Evolutionary conservation across 345 rosid genomes (phyloP), one percentile per base, ranked within the genome.

Genomic region (Jatropha curcas): DNA sequence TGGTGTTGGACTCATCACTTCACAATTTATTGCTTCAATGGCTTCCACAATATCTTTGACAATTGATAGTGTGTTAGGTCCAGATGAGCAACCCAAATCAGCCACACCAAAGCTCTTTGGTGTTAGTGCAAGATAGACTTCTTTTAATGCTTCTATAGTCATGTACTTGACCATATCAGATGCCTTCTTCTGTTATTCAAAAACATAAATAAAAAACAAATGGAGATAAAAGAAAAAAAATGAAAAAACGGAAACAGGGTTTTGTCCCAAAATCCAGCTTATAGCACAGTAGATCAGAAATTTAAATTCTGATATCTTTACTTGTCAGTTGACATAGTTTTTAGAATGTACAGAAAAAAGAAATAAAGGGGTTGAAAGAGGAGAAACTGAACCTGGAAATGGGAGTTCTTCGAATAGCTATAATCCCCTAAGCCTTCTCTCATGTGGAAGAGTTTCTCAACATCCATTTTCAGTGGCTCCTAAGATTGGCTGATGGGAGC

Each of bases 401-500:
- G 80, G 62, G 95, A 92, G 80, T 90, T 92, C 41, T 69, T 77
- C 51, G 97, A 92, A 79, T 92, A 92, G 83, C 95, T 92, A 5
- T 87, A 84, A 55, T 77, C 70, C n/a, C 95, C 92, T 62, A 25
- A 67, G 35, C 97, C 97, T 60, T 86, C 92, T 39, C 72, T 63
- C 85, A 82, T 82, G 74, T 73, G 85, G 58, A 82, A 82, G 53
- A 37, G 35, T 33, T 73, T 79, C 78, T 73, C 78, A 48, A 82
- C 79, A 73, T 79, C 80, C 85, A 82, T 82, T n/a, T n/a, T n/a
- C n/a, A n/a, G n/a, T n/a, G n/a, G n/a, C n/a, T n/a, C 16, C 52
- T 56, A 28, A 7, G 14, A 33, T 48, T 2, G 34, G 33, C 27
- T 45, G 43, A 43, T 22, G 7, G 11, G 41, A 7, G 46, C 14